Base-by-base conservation (phyloP, 2,329 filamentous ascomycete species). In the Lasiodiplodia citricola region DNA sequence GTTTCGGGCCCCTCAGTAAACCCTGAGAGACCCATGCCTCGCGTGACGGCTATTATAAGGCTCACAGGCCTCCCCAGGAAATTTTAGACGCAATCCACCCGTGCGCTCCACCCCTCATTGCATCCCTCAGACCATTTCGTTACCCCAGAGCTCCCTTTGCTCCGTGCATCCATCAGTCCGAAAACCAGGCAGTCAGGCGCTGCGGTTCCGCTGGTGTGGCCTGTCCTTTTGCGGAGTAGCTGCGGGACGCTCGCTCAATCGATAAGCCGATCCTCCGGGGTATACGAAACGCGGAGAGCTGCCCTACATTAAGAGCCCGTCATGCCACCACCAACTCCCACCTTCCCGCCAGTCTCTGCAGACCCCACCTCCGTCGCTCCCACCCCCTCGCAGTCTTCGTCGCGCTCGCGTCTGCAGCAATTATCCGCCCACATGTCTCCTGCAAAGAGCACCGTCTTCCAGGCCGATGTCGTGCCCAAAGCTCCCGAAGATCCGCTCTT, bases 401-500 rank as follows among this genome's bases (percentile, higher is more conserved):
- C 66, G 13, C 66, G 56, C 67, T 72, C 81, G 55, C 83, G 84
- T 69, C 83, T 84, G 73, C 80, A 80, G 74, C 90, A 84, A 75
- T 87, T 93, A 75, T 85, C 87, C 75, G 85, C 84, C 77, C 93
- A 96, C 82, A 91, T 96, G 87, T 87, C 89, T 77, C 85, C 88
- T 75, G 81, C 81, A 71, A 77, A 83, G 76, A 79, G 85, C 68
- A 91, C 92, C 74, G 88, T 87, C 77, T 97, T 97, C 84, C 88
- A 90, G 70, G 87, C 91, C 76, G 87, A 92, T 77, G 84, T 87
- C 73, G 93, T 97, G 70, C 92, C 94, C 75, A 91, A 95, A 82
- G 96, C 96, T 70, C 94, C 96, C 58, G 94, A 97, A 81, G 96
- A 99, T 83, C 90, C 95, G 72, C 88, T 99, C 78, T 99, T 99